Base-by-base conservation (phyloP, 768 basidiomycete species). In the Amanita fuliginea region DNA sequence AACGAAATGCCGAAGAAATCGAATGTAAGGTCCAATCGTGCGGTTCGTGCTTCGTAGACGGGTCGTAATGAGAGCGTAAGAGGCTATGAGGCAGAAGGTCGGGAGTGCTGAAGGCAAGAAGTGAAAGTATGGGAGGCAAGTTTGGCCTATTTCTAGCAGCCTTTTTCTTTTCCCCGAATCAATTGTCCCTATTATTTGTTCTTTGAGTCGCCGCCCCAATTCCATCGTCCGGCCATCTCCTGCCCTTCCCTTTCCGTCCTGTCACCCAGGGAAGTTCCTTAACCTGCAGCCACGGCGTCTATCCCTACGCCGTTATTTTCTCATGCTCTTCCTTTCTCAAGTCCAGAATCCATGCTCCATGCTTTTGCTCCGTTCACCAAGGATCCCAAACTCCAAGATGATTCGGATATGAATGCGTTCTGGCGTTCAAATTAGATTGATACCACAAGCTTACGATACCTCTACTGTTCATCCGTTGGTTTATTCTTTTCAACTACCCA, bases 41-140 rank as follows among this genome's bases (percentile, higher is more conserved):
- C 51, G 28, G 62, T 51, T 61, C 61, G 61, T 62, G 64, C 62
- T 59, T 60, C 60, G 61, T 62, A 62, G 9, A 46, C 3, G 51
- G 30, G 51, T 51, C 51, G 51, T 51, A 51, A 51, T 24, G 44
- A 28, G 51, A 51, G 45, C 39, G 34, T 30, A 6, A 18, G 21
- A 41, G 42, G 44, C 51, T 51, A 42, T 33, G 26, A 18, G 16
- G 42, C 32, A 44, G 42, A 35, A 32, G 30, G 49, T 33, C 30
- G 42, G 32, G 43, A 46, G 39, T 9, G 42, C 28, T 24, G 21
- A 24, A 41, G 28, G 34, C 42, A 35, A 19, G 36, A 19, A 19
- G 42, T 24, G 37, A 46, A 54, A 45, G 51, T 45, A 24, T 26
- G 47, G 50, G 32, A 32, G 32, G 32, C 32, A 32, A 32, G 32